Percentiles rank a stretch among this genome's conserved stretches.
phyloP scores from a whole-genome alignment of 2,329 filamentous ascomycete genomes.

The Pseudonectria foliicola region DNA sequence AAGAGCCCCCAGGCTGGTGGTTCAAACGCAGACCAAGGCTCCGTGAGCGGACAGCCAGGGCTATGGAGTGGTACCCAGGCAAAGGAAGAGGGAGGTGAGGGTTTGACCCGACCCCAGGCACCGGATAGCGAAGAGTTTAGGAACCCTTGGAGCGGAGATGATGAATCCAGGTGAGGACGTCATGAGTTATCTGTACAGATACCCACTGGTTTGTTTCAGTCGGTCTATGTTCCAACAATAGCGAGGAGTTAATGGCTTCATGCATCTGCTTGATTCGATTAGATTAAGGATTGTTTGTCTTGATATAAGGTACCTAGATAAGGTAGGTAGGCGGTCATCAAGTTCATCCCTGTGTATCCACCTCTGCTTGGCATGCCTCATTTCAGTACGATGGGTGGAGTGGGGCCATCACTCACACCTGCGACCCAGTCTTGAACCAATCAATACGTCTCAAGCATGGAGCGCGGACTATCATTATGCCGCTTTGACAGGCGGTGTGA shows the following conservation, averaged over 20 bases:
- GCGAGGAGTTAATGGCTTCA: slow-evolving; percentile 20
- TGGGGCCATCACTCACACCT: no score
- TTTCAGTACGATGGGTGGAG: no score
- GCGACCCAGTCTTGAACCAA: slow-evolving; percentile 16
- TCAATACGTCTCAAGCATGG: neutral
- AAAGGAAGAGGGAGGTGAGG: slow-evolving; percentile 8
- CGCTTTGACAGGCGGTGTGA: slow-evolving; percentile 30
- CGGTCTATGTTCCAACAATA: slow-evolving; percentile 11
- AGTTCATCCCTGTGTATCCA: no score
- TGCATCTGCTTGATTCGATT: neutral
- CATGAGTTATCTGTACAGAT: slow-evolving; percentile 11
- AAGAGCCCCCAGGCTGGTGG: slow-evolving; percentile 3
- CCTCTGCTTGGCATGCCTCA: no score
- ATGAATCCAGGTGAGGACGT: slow-evolving; percentile 13
- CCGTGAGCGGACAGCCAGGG: slow-evolving; percentile 13
- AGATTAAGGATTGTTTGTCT: neutral
- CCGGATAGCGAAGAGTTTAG: slow-evolving; percentile 37
- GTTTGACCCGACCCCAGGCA: slow-evolving; percentile 21
- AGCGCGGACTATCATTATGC: slow-evolving; percentile 16
- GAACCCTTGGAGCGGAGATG: slow-evolving; percentile 36
- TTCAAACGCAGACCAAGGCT: slow-evolving; percentile 15
- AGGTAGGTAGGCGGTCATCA: no score
- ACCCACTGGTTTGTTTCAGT: slow-evolving; percentile 8
- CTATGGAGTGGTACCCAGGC: slow-evolving; percentile 4
- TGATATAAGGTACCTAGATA: no score